A percentile compares a stretch with the other conserved stretches of the same genome.
Evolutionary conservation across 306 rosid species (phyloP).

Genomic region (Benincasa hispida): DNA sequence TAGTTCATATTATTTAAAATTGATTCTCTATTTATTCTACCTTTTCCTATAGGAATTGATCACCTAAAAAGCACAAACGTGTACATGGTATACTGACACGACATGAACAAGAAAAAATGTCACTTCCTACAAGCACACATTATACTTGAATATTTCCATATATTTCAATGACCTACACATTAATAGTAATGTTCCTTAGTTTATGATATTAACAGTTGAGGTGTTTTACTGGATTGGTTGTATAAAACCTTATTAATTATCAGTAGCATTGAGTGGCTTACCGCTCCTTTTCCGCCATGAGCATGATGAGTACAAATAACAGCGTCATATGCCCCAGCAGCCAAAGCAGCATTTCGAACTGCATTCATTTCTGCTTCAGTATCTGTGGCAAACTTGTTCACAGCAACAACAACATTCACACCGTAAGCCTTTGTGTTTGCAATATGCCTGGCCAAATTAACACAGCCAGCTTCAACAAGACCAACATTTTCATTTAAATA

Average conservation of each 20-base stretch:
- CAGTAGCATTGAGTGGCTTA: conserved; percentile 22
- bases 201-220: not conserved
- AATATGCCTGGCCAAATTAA: conserved; percentile 77
- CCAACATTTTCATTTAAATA: conserved; percentile 66
- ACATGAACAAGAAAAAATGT: not conserved
- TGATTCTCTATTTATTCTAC: not conserved
- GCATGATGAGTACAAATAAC: conserved; percentile 89
- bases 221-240: not conserved
- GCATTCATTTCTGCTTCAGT: conserved; percentile 75
- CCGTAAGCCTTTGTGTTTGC: conserved; percentile 66
- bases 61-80: not conserved
- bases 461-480: conserved; percentile 89
- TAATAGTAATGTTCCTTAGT: not conserved
- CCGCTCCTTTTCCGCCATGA: conserved; percentile 98
- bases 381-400: conserved; percentile 82
- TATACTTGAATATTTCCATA: not conserved
- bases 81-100: not conserved
- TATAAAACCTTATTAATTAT: not conserved
- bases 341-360: conserved; percentile 54
- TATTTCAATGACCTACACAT: not conserved
- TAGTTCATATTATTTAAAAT: not conserved
- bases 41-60: not conserved
- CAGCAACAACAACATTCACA: conserved; percentile 86
- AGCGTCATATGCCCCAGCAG: conserved; percentile 88
- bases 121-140: not conserved